Evolutionary conservation across 768 basidiomycete genomes (phyloP).

Genomic region (Lactarius indigo): DNA sequence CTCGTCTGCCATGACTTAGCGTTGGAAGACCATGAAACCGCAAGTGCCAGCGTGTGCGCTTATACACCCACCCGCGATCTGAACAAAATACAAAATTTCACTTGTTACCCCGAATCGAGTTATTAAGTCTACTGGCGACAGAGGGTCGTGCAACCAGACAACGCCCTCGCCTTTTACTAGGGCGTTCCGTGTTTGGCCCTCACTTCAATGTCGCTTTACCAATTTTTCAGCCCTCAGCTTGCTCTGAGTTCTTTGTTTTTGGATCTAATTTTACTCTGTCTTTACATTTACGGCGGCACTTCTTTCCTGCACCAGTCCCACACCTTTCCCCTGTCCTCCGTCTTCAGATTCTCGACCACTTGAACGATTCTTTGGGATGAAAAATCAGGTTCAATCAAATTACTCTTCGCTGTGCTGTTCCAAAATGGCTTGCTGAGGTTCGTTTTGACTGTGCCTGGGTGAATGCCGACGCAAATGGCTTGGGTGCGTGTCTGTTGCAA

Average conservation of each 20-base stretch:
- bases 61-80: constrained; percentile 32
- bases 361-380: constrained; percentile 45
- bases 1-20: constrained; percentile 44
- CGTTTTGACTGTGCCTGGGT: constrained; percentile 61
- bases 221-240: constrained; percentile 57
- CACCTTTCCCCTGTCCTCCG: constrained; percentile 44
- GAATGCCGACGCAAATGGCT: constrained; percentile 53
- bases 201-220: constrained; percentile 45
- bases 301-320: constrained; percentile 59
- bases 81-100: constrained; percentile 41
- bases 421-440: constrained; percentile 55
- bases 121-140: constrained; percentile 33
- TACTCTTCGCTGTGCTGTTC: constrained; percentile 37
- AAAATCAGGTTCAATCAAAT: constrained; percentile 48
- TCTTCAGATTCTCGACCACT: constrained; percentile 42
- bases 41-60: not conserved
- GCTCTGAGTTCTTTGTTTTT: constrained; percentile 34
- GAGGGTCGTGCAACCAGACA: constrained; percentile 55
- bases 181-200: constrained; percentile 58
- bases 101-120: not conserved
- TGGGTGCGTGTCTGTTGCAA: constrained; percentile 44
- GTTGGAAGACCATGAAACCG: not conserved
- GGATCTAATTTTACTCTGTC: not conserved
- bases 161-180: constrained; percentile 71
- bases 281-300: constrained; percentile 33